Conservation (phyloP, 441 rosid species). For the Adansonia grandidieri region DNA sequence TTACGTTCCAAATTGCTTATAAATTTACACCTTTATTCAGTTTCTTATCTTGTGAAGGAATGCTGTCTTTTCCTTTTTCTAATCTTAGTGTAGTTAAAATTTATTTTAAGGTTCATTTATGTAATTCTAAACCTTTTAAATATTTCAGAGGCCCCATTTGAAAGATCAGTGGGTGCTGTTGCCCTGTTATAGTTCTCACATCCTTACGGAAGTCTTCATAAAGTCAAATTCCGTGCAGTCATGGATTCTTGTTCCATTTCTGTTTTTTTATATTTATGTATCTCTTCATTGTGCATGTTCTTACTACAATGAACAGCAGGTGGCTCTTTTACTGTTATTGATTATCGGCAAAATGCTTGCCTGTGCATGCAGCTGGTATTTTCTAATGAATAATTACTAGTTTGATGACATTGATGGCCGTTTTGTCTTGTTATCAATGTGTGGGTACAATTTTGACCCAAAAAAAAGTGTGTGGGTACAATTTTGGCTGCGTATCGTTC, state of each 20-base stretch:
- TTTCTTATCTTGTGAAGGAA: neutral
- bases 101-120: conserved; percentile 2
- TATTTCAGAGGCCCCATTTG: neutral
- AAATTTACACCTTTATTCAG: neutral
- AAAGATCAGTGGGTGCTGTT: neutral
- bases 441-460: neutral
- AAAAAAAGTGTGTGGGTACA: no score
- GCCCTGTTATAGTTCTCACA: neutral
- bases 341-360: neutral
- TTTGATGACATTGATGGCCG: neutral
- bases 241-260: conserved; percentile 1
- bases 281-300: neutral
- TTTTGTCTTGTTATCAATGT: conserved; percentile 1
- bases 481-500: neutral
- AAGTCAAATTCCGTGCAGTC: neutral
- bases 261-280: neutral
- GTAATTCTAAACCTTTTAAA: conserved; percentile 1
- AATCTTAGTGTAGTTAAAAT: neutral
- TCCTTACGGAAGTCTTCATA: neutral
- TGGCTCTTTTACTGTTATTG: neutral
- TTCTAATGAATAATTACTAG: neutral
- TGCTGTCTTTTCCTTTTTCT: neutral
- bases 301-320: neutral
- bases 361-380: neutral
- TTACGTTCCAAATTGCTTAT: neutral